Conservation (phyloP, 1,284 basidiomycete species). For the Fomitopsis pinicola region DNA sequence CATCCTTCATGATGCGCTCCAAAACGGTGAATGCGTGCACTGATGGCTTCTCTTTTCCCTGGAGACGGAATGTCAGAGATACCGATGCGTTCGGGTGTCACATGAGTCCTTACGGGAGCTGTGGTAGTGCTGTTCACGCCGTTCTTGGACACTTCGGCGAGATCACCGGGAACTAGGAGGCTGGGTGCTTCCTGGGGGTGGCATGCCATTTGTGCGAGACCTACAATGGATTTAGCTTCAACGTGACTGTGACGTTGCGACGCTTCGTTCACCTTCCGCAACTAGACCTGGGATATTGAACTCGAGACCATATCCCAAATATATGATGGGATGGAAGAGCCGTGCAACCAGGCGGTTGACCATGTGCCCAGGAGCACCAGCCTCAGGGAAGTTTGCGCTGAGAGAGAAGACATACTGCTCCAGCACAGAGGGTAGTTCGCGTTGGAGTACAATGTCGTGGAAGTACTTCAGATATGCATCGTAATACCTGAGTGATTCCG, state of each 20-base stretch:
- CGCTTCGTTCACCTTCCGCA: conserved; percentile 14
- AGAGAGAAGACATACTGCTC: conserved; percentile 57
- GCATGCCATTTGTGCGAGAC: conserved; percentile 32
- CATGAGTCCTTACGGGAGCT: conserved; percentile 15
- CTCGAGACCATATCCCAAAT: conserved; percentile 59
- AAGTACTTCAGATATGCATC: conserved; percentile 57
- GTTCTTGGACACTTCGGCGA: conserved; percentile 12
- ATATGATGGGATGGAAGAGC: conserved; percentile 63
- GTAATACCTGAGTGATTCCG: conserved; percentile 42
- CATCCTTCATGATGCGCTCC: conserved; percentile 34
- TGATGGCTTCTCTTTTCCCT: conserved; percentile 13
- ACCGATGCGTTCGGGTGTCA: conserved; percentile 1
- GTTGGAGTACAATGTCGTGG: conserved; percentile 36
- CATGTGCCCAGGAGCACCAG: conserved; percentile 46
- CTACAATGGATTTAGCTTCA: conserved; percentile 15
- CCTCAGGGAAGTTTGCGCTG: conserved; percentile 40
- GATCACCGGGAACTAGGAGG: conserved; percentile 26
- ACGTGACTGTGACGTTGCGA: not conserved
- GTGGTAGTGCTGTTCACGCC: conserved; percentile 3
- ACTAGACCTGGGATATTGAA: conserved; percentile 59
- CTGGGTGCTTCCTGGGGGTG: conserved; percentile 21
- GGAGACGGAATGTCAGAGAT: conserved; percentile 7
- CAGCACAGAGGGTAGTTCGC: conserved; percentile 38
- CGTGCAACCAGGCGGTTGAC: conserved; percentile 54
- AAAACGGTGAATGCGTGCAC: conserved; percentile 35